phyloP scores from a whole-genome alignment of 768 basidiomycete species.

The Psilocybe tampanensis region DNA sequence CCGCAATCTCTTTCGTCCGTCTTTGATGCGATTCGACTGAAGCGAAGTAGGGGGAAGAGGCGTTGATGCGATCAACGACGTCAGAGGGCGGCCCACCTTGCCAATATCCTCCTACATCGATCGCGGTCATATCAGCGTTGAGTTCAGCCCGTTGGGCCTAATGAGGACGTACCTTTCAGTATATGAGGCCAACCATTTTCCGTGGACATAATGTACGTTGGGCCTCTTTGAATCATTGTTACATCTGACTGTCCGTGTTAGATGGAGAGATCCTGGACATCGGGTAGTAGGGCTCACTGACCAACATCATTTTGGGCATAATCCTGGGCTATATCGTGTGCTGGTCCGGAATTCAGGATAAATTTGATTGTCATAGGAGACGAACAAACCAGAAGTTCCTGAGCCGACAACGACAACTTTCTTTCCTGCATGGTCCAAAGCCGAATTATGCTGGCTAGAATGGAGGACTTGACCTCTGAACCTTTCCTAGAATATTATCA shows the following conservation, averaged over 20 bases:
- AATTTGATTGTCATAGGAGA: too few species aligned
- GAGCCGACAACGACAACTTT: constrained; percentile 73
- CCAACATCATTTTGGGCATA: constrained; percentile 47
- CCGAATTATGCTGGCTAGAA: constrained; percentile 55
- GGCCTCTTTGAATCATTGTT: constrained; percentile 60
- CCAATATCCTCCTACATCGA: constrained; percentile 43
- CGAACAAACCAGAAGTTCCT: constrained; percentile 51
- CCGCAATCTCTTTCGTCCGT: constrained; percentile 42
- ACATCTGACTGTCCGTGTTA: constrained; percentile 51
- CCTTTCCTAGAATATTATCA: too few species aligned
- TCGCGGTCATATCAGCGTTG: too few species aligned
- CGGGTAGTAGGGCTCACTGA: too few species aligned
- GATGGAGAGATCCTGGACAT: too few species aligned
- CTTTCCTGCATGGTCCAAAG: constrained; percentile 62
- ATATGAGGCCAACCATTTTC: constrained; percentile 38
- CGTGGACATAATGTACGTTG: constrained; percentile 57
- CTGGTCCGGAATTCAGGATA: constrained; percentile 21
- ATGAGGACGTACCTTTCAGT: constrained; percentile 27
- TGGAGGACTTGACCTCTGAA: constrained; percentile 70
- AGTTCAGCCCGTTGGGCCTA: too few species aligned
- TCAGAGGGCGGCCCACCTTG: constrained; percentile 52
- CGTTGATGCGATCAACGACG: constrained; percentile 51
- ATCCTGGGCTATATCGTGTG: constrained; percentile 51
- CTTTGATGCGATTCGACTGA: constrained; percentile 32
- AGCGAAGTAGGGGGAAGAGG: constrained; percentile 46